Evolutionary conservation across 176 grass and related monocot species (phyloP), one percentile per base, ranked within the genome.

Genomic region (Rhynchospora tenuis): DNA sequence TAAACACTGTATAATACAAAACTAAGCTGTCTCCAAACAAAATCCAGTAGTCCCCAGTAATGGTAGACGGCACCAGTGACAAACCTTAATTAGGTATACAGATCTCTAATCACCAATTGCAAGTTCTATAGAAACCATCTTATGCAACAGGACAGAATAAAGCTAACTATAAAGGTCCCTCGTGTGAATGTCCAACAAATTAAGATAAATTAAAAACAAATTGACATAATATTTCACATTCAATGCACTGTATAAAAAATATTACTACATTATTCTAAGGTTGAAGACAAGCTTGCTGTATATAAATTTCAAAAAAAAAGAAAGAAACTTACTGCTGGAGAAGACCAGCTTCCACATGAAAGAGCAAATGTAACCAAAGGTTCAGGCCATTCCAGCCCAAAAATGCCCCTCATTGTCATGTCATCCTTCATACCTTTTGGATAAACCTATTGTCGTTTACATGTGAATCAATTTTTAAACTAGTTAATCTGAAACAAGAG

Each of bases 321-420:
- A n/a, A 28, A 44, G 56, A 31, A 54, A 83, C 89, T 86, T 95
- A 98, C 97, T n/a, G 89, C 91, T 6, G 97, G 97, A 47, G 97
- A 99, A 46, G 97, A 99, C 91, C 91, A 92, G 83, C 97, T 99
- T 0, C 97, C 97, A 64, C 97, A 96, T 24, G 97, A 96, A 38
- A 99, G 91, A 24, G 93, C 97, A 58, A 96, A 99, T 15, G 93
- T 96, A 64, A 99, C 97, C 22, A 96, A 78, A 17, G 97, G 97
- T 54, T 99, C 97, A 17, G 93, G 91, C 97, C 93, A 99, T 84
- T 99, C 97, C 84, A 99, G 85, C 62, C 89, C 97, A 69, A 91
- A 88, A 27, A 84, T 73, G 29, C 85, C 87, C 14, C 88, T 69
- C 78, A 75, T 81, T 57, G 85, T 26, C 80, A 64, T 72, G 65